phyloP scores from a whole-genome alignment of 371 early-diverging fungal species.

The Mucor saturninus region DNA sequence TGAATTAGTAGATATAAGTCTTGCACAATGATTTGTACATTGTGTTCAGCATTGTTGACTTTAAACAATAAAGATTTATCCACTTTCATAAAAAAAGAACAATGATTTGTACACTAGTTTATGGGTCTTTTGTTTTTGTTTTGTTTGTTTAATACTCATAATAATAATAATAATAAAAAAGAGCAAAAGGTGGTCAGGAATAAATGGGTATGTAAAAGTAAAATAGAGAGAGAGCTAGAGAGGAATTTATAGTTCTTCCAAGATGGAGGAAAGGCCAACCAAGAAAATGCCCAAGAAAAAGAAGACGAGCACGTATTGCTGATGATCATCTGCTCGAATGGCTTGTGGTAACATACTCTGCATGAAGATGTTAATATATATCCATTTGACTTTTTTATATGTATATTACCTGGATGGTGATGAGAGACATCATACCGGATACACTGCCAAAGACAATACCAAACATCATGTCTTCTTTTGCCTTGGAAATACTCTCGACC shows the following conservation, averaged over 20 bases:
- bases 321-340: slow-evolving; percentile 49
- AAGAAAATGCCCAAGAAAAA: slow-evolving; percentile 65
- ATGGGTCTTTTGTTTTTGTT: too few species aligned
- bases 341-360: slow-evolving; percentile 63
- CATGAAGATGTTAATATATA: not conserved
- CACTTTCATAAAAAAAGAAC: slow-evolving; percentile 30
- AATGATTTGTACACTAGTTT: too few species aligned
- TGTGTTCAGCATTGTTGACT: too few species aligned
- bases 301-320: slow-evolving; percentile 50
- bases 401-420: slow-evolving; percentile 43
- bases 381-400: not conserved
- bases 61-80: too few species aligned
- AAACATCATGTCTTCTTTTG: slow-evolving; percentile 54
- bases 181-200: too few species aligned
- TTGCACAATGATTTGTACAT: too few species aligned
- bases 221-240: not conserved
- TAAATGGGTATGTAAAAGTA: not conserved
- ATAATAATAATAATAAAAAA: too few species aligned
- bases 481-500: slow-evolving; percentile 44
- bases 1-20: slow-evolving; percentile 9
- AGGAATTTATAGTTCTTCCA: slow-evolving; percentile 22
- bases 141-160: too few species aligned
- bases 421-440: slow-evolving; percentile 76
- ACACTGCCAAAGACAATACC: slow-evolving; percentile 61
- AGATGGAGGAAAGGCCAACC: slow-evolving; percentile 52